Evolutionary conservation across 202 grass and related monocot genomes (phyloP).

Genomic region (Eragrostis tef): DNA sequence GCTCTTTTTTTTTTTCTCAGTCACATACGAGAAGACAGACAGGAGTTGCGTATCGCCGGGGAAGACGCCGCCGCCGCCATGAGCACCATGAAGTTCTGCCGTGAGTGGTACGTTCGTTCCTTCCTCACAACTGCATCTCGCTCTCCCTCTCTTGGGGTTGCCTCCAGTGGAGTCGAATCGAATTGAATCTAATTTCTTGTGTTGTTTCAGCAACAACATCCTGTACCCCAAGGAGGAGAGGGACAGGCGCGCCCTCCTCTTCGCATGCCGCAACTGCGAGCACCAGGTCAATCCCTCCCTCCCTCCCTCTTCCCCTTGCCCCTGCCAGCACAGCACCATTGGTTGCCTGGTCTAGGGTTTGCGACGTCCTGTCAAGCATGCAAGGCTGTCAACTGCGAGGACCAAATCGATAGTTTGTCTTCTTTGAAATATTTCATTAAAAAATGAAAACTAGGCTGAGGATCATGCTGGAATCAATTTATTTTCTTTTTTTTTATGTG

Average conservation of each 20-base stretch:
- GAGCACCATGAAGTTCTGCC: constrained; percentile 92
- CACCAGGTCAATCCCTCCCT: constrained; percentile 55
- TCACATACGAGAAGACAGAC: neutral
- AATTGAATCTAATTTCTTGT: neutral
- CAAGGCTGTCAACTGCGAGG: too few relatives aligned
- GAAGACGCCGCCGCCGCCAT: constrained; percentile 39
- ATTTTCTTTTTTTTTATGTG: neutral
- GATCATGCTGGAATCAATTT: too few relatives aligned
- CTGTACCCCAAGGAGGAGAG: constrained; percentile 80
- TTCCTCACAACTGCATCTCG: neutral
- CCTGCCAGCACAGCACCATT: neutral
- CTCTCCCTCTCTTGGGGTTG: neutral
- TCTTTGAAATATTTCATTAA: neutral
- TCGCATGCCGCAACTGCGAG: constrained; percentile 79
- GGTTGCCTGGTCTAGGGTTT: neutral
- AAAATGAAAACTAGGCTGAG: too few relatives aligned
- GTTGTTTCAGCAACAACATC: constrained; percentile 76
- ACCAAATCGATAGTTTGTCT: too few relatives aligned
- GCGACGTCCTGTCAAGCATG: too few relatives aligned
- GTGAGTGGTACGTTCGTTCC: constrained; percentile 56
- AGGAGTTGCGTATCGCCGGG: neutral
- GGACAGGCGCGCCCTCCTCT: constrained; percentile 61
- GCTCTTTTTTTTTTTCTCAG: too few relatives aligned
- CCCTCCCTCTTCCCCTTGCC: neutral
- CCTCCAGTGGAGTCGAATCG: neutral